Conservation (phyloP, 352 stramenopile genomes). For the Phytophthora crassamura region DNA sequence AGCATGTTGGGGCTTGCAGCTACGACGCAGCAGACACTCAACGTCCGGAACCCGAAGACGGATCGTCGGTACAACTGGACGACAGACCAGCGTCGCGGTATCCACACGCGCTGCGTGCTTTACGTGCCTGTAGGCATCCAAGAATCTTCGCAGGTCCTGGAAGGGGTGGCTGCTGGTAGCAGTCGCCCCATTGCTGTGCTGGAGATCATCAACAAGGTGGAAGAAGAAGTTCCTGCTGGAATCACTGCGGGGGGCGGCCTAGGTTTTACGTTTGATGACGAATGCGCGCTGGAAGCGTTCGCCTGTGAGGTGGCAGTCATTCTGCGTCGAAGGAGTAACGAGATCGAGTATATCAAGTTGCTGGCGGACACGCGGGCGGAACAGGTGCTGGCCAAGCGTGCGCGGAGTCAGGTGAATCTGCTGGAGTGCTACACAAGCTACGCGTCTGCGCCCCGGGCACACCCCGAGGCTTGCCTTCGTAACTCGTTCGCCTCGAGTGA, state of each 20-base stretch:
- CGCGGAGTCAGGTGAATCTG: slow-evolving; percentile 79
- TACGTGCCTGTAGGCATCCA: slow-evolving; percentile 88
- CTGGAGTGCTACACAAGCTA: slow-evolving; percentile 83
- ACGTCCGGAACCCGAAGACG: slow-evolving; percentile 68
- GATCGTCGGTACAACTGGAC: slow-evolving; percentile 64
- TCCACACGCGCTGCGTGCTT: slow-evolving; percentile 74
- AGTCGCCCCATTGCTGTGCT: slow-evolving; percentile 83
- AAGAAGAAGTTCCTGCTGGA: slow-evolving; percentile 36
- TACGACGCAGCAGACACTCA: slow-evolving; percentile 67
- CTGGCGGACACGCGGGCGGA: slow-evolving; percentile 80
- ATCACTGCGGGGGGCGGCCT: slow-evolving; percentile 10
- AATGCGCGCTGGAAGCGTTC: slow-evolving; percentile 88
- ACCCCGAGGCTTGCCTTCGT: slow-evolving; percentile 58
- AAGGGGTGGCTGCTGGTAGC: slow-evolving; percentile 39
- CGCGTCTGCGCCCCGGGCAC: slow-evolving; percentile 49
- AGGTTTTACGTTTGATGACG: slow-evolving; percentile 85
- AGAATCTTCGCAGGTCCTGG: slow-evolving; percentile 35
- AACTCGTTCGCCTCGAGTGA: slow-evolving; percentile 69
- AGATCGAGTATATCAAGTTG: slow-evolving; percentile 92
- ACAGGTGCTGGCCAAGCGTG: slow-evolving; percentile 72
- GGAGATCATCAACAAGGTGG: slow-evolving; percentile 90
- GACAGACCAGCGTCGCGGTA: slow-evolving; percentile 65
- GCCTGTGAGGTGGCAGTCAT: slow-evolving; percentile 88
- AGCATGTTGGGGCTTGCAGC: slow-evolving; percentile 73
- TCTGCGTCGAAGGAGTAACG: slow-evolving; percentile 78